Evolutionary conservation across 768 basidiomycete species (phyloP).

Genomic region (Candolleomyces aberdarensis): DNA sequence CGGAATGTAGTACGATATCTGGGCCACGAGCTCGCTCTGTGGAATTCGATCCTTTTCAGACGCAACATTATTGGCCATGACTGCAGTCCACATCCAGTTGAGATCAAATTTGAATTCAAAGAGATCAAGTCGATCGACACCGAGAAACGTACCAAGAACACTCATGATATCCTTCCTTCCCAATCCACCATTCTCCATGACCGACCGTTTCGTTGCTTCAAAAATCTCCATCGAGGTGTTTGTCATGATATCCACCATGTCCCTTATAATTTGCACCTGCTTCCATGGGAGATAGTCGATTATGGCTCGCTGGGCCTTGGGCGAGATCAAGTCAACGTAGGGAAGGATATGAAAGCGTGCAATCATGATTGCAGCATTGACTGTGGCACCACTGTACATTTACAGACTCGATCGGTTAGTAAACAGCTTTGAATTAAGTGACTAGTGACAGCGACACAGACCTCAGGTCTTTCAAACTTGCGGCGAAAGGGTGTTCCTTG

Average conservation of each 20-base stretch:
- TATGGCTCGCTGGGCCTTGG: conserved; percentile 26
- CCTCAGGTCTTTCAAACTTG: conserved; percentile 26
- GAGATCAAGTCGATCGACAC: not conserved
- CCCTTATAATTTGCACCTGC: conserved; percentile 22
- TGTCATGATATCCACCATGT: conserved; percentile 31
- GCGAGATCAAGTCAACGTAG: conserved; percentile 19
- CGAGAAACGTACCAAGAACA: conserved; percentile 33
- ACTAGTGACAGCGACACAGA: conserved; percentile 14
- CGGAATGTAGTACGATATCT: conserved; percentile 27
- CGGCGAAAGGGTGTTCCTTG: conserved; percentile 24
- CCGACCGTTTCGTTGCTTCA: conserved; percentile 24
- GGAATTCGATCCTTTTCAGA: conserved; percentile 26
- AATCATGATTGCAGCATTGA: conserved; percentile 13
- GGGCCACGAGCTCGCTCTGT: conserved; percentile 37
- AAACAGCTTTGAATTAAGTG: not conserved
- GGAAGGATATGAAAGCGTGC: conserved; percentile 20
- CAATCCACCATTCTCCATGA: conserved; percentile 27
- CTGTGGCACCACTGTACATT: not conserved
- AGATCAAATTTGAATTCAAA: not conserved
- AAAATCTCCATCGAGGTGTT: conserved; percentile 29
- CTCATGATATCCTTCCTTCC: conserved; percentile 47
- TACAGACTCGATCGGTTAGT: not conserved
- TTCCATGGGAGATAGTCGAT: conserved; percentile 28
- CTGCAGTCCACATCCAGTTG: conserved; percentile 18
- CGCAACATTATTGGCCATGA: conserved; percentile 36